Evolutionary conservation across 139 green algal genomes (phyloP).

Genomic region (Raphidocelis subcapitata): DNA sequence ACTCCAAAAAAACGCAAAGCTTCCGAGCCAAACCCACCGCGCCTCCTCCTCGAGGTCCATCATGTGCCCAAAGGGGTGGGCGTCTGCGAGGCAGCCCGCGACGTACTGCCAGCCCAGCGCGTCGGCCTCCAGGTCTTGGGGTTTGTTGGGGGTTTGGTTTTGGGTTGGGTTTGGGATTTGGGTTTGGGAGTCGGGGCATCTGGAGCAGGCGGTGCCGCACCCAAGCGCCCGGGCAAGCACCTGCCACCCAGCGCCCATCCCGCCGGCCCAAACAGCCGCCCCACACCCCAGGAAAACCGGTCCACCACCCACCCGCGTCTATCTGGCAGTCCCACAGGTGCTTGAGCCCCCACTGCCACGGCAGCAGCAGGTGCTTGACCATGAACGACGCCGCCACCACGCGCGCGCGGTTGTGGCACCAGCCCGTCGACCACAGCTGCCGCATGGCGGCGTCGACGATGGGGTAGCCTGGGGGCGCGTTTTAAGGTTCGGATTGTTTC

Average conservation of each 20-base stretch:
- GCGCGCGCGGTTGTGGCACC: conserved; percentile 81
- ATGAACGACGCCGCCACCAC: conserved; percentile 81
- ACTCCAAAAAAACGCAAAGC: conserved; percentile 30
- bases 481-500: too few relatives aligned
- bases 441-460: conserved; percentile 78
- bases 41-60: conserved; percentile 70
- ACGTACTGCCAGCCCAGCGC: conserved; percentile 82
- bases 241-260: too few relatives aligned
- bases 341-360: conserved; percentile 95
- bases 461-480: too few relatives aligned
- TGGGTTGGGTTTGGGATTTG: too few relatives aligned
- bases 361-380: conserved; percentile 92
- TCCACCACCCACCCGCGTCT: too few relatives aligned
- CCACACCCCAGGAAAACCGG: too few relatives aligned
- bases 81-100: conserved; percentile 68
- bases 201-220: too few relatives aligned
- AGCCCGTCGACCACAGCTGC: conserved; percentile 85
- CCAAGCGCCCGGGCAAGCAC: too few relatives aligned
- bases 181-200: too few relatives aligned
- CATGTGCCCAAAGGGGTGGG: conserved; percentile 58
- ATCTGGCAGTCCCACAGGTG: conserved; percentile 91
- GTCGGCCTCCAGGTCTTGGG: conserved; percentile 92
- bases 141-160: too few relatives aligned
- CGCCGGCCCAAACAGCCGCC: too few relatives aligned
- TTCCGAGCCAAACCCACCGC: neutral